phyloP scores from a whole-genome alignment of 2,329 filamentous ascomycete genomes.

The Penicillium concentricum region DNA sequence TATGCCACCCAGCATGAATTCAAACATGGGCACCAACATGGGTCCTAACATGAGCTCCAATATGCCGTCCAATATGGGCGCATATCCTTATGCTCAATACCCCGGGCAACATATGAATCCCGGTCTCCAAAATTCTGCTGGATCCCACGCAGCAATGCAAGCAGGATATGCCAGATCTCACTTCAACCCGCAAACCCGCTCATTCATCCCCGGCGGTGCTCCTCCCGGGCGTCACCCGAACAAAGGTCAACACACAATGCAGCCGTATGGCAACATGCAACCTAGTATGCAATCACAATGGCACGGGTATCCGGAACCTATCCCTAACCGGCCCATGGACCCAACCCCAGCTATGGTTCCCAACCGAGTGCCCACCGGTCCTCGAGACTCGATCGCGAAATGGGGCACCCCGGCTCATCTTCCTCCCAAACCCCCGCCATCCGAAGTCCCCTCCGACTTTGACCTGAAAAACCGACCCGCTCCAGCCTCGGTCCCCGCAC shows the following conservation, averaged over 20 bases:
- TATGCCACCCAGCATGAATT: conserved; percentile 35
- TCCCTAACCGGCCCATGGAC: conserved; percentile 23
- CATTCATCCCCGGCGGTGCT: conserved; percentile 71
- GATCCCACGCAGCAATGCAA: conserved; percentile 78
- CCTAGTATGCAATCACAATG: conserved; percentile 28
- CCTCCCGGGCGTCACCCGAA: conserved; percentile 34
- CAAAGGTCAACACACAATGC: conserved; percentile 32
- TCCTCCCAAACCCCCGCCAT: conserved; percentile 52
- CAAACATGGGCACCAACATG: conserved; percentile 35
- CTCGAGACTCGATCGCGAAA: conserved; percentile 47
- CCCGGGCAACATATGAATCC: conserved; percentile 58
- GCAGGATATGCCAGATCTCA: conserved; percentile 80
- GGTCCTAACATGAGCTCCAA: conserved; percentile 29
- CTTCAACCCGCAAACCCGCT: conserved; percentile 92
- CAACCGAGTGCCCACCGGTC: conserved; percentile 22
- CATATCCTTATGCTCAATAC: conserved; percentile 78
- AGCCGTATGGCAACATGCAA: conserved; percentile 27
- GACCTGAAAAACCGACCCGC: conserved; percentile 38
- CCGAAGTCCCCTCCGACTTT: conserved; percentile 44
- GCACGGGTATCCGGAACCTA: conserved; percentile 26
- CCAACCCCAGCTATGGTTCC: conserved; percentile 15
- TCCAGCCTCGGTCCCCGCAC: conserved; percentile 19
- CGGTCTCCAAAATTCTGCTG: conserved; percentile 69
- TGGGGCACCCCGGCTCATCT: conserved; percentile 53
- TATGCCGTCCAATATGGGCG: conserved; percentile 49